These are phyloP conservation scores for Aspergillus egyptiacus DNA, from an alignment of 495 filamentous ascomycete species.

Conservation along the genomic window DNA sequence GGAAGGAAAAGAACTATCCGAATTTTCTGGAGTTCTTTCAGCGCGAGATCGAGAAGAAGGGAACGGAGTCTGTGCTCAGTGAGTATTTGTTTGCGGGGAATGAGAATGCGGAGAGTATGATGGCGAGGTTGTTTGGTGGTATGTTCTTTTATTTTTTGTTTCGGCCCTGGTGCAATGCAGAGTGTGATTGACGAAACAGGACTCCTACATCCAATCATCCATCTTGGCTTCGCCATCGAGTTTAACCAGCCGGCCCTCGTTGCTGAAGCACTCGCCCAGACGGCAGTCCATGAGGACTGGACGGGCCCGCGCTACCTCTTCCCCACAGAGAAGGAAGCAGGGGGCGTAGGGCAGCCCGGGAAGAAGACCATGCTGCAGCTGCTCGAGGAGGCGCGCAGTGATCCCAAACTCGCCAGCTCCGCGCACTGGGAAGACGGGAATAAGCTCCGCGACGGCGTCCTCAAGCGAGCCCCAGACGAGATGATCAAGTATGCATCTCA, in stretches of 20 bases:
- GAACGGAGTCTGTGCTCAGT: constrained; percentile 51
- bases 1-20: constrained; percentile 50
- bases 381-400: constrained; percentile 49
- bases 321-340: constrained; percentile 47
- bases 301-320: constrained; percentile 44
- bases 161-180: too few species aligned
- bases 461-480: constrained; percentile 55
- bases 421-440: constrained; percentile 49
- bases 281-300: constrained; percentile 55
- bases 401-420: constrained; percentile 49
- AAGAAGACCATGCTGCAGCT: constrained; percentile 52
- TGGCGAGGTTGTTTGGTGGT: constrained; percentile 54
- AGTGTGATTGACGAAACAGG: too few species aligned
- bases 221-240: constrained; percentile 78
- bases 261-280: constrained; percentile 72
- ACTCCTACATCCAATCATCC: constrained; percentile 76
- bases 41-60: constrained; percentile 57
- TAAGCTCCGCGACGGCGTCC: constrained; percentile 62
- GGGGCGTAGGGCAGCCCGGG: constrained; percentile 21
- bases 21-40: constrained; percentile 71
- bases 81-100: constrained; percentile 62
- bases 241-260: constrained; percentile 76
- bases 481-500: constrained; percentile 55
- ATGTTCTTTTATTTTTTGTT: not conserved
- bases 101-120: constrained; percentile 55